phyloP scores from a whole-genome alignment of 1,284 basidiomycete genomes.

The Microbotryomycetes sp. region DNA sequence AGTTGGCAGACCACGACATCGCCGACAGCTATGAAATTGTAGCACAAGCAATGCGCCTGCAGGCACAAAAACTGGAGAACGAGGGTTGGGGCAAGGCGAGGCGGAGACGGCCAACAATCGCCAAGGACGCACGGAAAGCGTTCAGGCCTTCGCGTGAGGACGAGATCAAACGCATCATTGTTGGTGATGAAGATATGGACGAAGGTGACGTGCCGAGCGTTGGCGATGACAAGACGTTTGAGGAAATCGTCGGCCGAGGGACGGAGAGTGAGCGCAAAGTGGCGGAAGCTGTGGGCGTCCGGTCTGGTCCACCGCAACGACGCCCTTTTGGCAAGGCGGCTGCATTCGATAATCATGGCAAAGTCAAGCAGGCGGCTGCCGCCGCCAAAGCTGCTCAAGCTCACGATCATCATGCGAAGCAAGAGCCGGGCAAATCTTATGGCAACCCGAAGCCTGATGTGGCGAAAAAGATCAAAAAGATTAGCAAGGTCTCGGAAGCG shows the following conservation, averaged over 20 bases:
- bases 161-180: neutral
- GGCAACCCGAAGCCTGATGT: neutral
- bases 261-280: neutral
- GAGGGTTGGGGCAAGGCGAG: neutral
- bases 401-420: neutral
- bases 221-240: neutral
- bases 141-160: neutral
- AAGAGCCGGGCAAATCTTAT: neutral
- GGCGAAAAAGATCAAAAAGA: neutral
- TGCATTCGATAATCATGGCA: neutral
- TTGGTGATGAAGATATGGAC: neutral
- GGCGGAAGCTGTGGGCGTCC: neutral
- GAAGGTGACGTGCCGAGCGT: neutral
- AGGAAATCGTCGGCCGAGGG: neutral
- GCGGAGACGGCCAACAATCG: neutral
- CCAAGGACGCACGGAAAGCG: neutral
- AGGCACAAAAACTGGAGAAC: neutral
- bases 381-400: neutral
- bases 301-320: neutral
- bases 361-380: neutral
- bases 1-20: neutral
- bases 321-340: neutral
- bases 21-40: neutral
- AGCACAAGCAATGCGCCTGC: neutral
- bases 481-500: neutral